Evolutionary conservation across 129 eudicot species (phyloP), one percentile per base, ranked within the genome.

Genomic region (Calendula officinalis): DNA sequence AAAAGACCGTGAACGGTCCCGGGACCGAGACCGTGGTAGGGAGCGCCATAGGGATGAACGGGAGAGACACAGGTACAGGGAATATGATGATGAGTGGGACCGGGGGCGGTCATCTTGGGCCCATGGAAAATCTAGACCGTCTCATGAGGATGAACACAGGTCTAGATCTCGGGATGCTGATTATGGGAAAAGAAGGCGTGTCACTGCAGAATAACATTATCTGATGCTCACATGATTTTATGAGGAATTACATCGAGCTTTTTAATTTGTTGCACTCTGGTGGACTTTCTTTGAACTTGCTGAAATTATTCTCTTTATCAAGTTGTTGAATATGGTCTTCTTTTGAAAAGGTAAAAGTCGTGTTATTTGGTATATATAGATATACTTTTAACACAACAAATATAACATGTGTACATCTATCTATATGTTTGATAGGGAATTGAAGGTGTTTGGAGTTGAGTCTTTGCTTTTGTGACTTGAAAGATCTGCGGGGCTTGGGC

Each of bases 101-200:
- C 84, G 86, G 77, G 91, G 88, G 5, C 66, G 96, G 32, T 82
- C 96, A 13, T 82, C 94, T 1, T 75, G 87, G 72, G 60, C 84
- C 46, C 89, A 81, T 14, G 80, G 81, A 66, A 88, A 82, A 67
- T 77, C 96, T 15, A 75, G 94, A 63, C 4, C 71, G 17, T 60
- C 87, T 44, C 84, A 80, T 12, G 87, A 78, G 68, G 91, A 87
- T 45, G 94, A 83, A 15, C 86, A 79, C 35, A 77, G 87, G 57
- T 82, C 94, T 15, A 84, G 86, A 67, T 82, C 96, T 8, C 69
- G 87, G 74, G 96, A 88, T 70, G 94, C 85, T 64, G 96, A 88
- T 12, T 88, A 88, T 75, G 89, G 85, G 47, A 88, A 88, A 78
- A 79, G 94, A 83, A 83, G 94, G 33, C 89, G 96, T 47, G 59